Conservation (phyloP, 2,329 filamentous ascomycete species). For the Acarospora socialis region DNA sequence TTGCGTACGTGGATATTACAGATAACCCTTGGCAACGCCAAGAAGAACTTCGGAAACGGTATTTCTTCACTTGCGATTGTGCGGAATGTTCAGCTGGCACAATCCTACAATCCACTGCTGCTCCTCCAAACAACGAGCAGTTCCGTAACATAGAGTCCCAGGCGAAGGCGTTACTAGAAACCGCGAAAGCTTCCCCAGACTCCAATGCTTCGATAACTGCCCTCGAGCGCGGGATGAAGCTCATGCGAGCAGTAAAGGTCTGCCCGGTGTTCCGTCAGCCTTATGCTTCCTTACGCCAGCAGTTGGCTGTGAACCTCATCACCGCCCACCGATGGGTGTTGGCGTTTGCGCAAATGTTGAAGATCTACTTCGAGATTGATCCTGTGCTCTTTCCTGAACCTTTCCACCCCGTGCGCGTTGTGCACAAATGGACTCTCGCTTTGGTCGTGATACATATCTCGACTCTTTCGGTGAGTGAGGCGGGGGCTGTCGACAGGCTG, state of each 20-base stretch:
- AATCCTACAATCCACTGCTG: slow-evolving; percentile 25
- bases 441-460: not conserved
- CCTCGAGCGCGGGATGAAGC: not conserved
- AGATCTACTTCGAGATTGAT: slow-evolving; percentile 37
- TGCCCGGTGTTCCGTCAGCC: slow-evolving; percentile 42
- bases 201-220: not conserved
- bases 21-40: slow-evolving; percentile 37
- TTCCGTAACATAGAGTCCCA: slow-evolving; percentile 4
- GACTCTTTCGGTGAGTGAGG: slow-evolving; percentile 1
- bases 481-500: slow-evolving; percentile 14
- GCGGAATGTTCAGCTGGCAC: slow-evolving; percentile 31
- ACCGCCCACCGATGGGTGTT: slow-evolving; percentile 27
- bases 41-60: slow-evolving; percentile 37
- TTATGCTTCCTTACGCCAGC: slow-evolving; percentile 37
- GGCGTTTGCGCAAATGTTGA: slow-evolving; percentile 37
- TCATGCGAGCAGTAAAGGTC: slow-evolving; percentile 20
- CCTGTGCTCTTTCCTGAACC: slow-evolving; percentile 35
- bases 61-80: slow-evolving; percentile 46
- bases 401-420: slow-evolving; percentile 40
- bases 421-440: slow-evolving; percentile 25
- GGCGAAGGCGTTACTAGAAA: slow-evolving; percentile 8
- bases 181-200: not conserved
- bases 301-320: slow-evolving; percentile 37
- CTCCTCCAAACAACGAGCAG: slow-evolving; percentile 21
- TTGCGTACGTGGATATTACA: slow-evolving; percentile 47